Conservation (phyloP, 2,329 filamentous ascomycete species). For the Hymenoscyphus fraxineus region DNA sequence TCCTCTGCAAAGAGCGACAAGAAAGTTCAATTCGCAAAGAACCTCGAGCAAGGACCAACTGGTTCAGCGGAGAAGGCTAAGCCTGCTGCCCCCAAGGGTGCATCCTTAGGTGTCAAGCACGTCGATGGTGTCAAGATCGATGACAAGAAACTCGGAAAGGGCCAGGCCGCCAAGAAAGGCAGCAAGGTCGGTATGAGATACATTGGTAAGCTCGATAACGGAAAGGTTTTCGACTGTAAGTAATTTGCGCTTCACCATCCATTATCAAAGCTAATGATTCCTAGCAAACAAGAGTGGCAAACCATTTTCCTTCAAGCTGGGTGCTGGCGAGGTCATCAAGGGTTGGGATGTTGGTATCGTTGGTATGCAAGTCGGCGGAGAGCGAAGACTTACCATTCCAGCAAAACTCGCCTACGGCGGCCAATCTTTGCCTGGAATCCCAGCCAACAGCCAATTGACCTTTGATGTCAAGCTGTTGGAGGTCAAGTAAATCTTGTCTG, state of each 20-base stretch:
- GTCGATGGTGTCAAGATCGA: conserved; percentile 90
- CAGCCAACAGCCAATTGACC: conserved; percentile 81
- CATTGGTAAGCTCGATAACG: conserved; percentile 93
- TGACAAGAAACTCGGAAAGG: conserved; percentile 87
- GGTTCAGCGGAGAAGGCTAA: conserved; percentile 53
- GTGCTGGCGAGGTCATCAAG: conserved; percentile 94
- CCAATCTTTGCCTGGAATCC: conserved; percentile 78
- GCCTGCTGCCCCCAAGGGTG: conserved; percentile 49
- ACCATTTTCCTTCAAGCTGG: conserved; percentile 94
- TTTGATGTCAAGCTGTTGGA: conserved; percentile 88
- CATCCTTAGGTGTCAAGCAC: conserved; percentile 64
- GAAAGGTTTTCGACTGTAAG: conserved; percentile 92
- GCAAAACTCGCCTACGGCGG: conserved; percentile 85
- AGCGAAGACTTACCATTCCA: conserved; percentile 89
- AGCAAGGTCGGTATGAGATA: conserved; percentile 92
- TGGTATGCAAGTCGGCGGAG: conserved; percentile 90
- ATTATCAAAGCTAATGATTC: conserved; percentile 25
- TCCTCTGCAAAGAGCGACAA: conserved; percentile 66
- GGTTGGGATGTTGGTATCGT: conserved; percentile 94
- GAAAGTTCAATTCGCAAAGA: conserved; percentile 99
- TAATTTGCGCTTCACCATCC: conserved; percentile 26
- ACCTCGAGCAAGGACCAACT: conserved; percentile 94
- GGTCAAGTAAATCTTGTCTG: conserved; percentile 62
- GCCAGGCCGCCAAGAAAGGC: conserved; percentile 82
- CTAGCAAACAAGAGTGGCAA: conserved; percentile 97